Conservation (phyloP, 2,329 filamentous ascomycete species). For the Colletotrichum navitas region DNA sequence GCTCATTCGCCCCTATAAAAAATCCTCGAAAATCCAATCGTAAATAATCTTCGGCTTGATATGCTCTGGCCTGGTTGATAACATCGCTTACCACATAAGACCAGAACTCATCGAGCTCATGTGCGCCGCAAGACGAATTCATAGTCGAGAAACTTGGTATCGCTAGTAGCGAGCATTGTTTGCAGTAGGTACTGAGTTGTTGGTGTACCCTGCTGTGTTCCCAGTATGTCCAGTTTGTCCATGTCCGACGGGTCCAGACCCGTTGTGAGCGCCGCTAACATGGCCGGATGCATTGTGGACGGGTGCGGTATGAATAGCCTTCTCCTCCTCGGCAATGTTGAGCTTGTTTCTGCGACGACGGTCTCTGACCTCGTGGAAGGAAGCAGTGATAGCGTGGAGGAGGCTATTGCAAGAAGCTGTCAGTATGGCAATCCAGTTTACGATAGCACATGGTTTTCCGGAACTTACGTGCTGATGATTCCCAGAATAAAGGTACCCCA, state of each 20-base stretch:
- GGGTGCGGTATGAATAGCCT: not conserved
- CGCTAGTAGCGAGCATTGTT: not conserved
- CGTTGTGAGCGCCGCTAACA: not conserved
- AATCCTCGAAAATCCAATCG: not conserved
- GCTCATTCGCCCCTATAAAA: not conserved
- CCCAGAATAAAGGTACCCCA: conserved; percentile 14
- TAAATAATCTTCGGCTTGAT: not conserved
- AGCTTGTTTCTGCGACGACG: conserved; percentile 11
- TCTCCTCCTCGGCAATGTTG: conserved; percentile 6
- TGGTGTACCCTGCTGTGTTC: not conserved
- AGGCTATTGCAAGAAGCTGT: conserved; percentile 46
- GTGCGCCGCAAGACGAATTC: too few species aligned
- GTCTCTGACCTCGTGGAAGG: conserved; percentile 52
- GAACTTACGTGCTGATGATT: conserved; percentile 10
- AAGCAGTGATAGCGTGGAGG: conserved; percentile 57
- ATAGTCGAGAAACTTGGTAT: too few species aligned
- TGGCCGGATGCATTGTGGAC: not conserved
- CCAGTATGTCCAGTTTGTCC: not conserved
- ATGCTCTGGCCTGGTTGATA: not conserved
- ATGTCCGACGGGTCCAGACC: not conserved
- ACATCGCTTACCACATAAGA: not conserved
- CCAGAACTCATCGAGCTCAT: too few species aligned
- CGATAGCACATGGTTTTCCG: not conserved
- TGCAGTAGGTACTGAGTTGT: not conserved
- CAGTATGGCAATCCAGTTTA: not conserved